Percentiles rank a stretch among this genome's conserved stretches.
Evolutionary conservation across 2,329 filamentous ascomycete genomes (phyloP).

Genomic region (Aspergillus cejpii): DNA sequence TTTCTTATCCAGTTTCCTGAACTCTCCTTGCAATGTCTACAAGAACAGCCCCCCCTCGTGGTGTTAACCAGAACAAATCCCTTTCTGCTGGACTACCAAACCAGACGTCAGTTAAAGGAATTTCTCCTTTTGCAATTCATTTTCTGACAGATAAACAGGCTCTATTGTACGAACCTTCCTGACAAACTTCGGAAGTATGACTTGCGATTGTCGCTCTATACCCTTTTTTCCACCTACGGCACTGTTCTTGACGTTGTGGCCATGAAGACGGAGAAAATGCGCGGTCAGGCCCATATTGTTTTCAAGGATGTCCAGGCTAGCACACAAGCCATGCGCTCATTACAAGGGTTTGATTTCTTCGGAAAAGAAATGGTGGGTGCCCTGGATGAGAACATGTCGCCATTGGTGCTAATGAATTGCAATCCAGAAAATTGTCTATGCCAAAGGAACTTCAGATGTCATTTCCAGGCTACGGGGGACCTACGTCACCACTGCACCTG

Average conservation of each 20-base stretch:
- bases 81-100: conserved; percentile 56
- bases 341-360: conserved; percentile 80
- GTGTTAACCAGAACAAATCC: conserved; percentile 34
- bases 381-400: neutral
- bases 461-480: conserved; percentile 89
- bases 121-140: conserved; percentile 1
- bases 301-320: conserved; percentile 86
- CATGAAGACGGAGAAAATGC: conserved; percentile 84
- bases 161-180: conserved; percentile 85
- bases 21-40: conserved; percentile 29
- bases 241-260: conserved; percentile 87
- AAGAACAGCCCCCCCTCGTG: conserved; percentile 37
- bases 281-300: conserved; percentile 88
- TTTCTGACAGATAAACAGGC: conserved; percentile 46
- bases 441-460: conserved; percentile 79
- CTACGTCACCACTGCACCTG: conserved; percentile 56
- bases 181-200: conserved; percentile 87
- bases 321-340: conserved; percentile 82
- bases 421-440: conserved; percentile 77
- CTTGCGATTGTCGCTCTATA: conserved; percentile 78
- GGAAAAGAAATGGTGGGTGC: conserved; percentile 74
- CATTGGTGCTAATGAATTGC: conserved; percentile 2
- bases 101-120: conserved; percentile 57
- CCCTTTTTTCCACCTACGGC: conserved; percentile 89
- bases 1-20: neutral